These are phyloP conservation scores for Diaporthe batatas DNA, from an alignment of 2,329 filamentous ascomycete species.

Conservation along the genomic window DNA sequence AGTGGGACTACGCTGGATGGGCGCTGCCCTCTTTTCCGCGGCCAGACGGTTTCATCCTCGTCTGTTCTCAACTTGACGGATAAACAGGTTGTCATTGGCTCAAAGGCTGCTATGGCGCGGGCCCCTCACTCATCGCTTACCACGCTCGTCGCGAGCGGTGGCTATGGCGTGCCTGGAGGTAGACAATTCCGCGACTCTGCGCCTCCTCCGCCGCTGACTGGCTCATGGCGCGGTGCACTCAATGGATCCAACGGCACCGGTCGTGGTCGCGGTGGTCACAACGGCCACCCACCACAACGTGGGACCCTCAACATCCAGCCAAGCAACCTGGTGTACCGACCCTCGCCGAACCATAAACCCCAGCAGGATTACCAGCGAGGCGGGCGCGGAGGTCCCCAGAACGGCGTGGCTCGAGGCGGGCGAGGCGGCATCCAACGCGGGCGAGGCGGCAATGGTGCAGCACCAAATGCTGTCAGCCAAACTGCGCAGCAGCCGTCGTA, in stretches of 20 bases:
- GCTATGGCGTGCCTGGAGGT: conserved; percentile 63
- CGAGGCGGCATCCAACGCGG: conserved; percentile 44
- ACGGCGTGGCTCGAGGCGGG: conserved; percentile 50
- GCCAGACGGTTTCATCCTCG: conserved; percentile 89
- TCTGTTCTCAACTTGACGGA: conserved; percentile 89
- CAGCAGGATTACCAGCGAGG: conserved; percentile 47
- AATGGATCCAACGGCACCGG: conserved; percentile 57
- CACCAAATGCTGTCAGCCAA: conserved; percentile 38
- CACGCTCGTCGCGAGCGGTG: conserved; percentile 64
- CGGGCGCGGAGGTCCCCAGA: conserved; percentile 36
- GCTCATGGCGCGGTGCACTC: conserved; percentile 69
- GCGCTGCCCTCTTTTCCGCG: conserved; percentile 91
- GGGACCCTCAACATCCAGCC: conserved; percentile 58
- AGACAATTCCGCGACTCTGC: conserved; percentile 73
- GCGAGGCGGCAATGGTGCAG: conserved; percentile 43
- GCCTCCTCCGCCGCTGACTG: conserved; percentile 67
- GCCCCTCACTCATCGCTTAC: conserved; percentile 61
- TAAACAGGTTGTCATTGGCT: conserved; percentile 81
- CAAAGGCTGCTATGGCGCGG: conserved; percentile 69
- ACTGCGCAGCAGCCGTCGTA: conserved; percentile 54
- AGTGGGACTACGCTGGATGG: conserved; percentile 93
- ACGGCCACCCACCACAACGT: conserved; percentile 44
- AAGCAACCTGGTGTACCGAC: conserved; percentile 67
- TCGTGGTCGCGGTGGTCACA: conserved; percentile 55
- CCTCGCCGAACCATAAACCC: conserved; percentile 46